phyloP scores from a whole-genome alignment of 2,329 filamentous ascomycete genomes.

The Cladorrhinum sp. region DNA sequence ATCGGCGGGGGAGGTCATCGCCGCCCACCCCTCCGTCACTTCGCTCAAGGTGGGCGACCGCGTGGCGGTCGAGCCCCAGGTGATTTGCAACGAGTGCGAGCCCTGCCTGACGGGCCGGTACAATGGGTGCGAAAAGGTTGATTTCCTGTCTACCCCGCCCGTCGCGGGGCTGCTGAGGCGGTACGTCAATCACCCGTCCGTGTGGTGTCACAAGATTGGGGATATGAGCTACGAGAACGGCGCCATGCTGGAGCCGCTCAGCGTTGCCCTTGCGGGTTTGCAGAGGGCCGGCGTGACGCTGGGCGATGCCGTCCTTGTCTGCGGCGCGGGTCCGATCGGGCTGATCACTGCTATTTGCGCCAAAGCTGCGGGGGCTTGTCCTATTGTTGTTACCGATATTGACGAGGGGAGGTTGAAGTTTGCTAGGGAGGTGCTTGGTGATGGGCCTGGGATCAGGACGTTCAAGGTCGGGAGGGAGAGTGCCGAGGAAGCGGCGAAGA shows the following conservation, averaged over 20 bases:
- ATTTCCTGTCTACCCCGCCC: conserved; percentile 88
- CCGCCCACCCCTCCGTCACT: conserved; percentile 76
- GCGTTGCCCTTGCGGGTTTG: conserved; percentile 83
- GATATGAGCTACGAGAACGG: conserved; percentile 90
- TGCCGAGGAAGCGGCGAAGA: conserved; percentile 68
- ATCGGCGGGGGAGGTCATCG: conserved; percentile 79
- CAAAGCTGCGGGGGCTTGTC: conserved; percentile 82
- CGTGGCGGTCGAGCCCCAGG: conserved; percentile 89
- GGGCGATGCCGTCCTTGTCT: conserved; percentile 84
- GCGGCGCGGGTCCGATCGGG: conserved; percentile 91
- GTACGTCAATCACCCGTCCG: conserved; percentile 91
- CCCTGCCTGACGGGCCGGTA: conserved; percentile 89
- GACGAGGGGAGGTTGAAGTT: conserved; percentile 81
- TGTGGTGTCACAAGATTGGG: conserved; percentile 96
- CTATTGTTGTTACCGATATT: conserved; percentile 92
- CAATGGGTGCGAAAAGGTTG: conserved; percentile 85
- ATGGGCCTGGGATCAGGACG: conserved; percentile 66
- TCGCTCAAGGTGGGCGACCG: conserved; percentile 80
- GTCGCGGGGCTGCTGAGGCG: conserved; percentile 81
- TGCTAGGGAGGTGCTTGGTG: conserved; percentile 69
- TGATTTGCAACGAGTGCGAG: conserved; percentile 88
- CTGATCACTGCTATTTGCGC: conserved; percentile 83
- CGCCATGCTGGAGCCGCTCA: conserved; percentile 84
- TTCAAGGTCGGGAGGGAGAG: conserved; percentile 65
- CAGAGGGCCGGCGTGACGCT: conserved; percentile 77